Evolutionary conservation across 306 rosid species (phyloP).

Genomic region (Vigna nakashimae): DNA sequence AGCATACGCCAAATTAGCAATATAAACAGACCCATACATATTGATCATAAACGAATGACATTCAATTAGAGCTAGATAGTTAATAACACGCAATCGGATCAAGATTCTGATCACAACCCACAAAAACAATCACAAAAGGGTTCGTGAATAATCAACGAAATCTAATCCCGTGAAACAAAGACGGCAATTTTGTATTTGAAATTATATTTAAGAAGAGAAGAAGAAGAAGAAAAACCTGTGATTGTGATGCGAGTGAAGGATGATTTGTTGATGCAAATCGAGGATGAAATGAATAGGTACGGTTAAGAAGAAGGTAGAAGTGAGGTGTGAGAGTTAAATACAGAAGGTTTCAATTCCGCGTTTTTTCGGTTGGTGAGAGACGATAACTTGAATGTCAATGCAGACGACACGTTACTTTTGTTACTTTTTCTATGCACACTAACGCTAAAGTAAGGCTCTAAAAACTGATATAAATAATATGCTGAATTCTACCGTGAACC

Average conservation of each 20-base stretch:
- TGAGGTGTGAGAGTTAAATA: slow-evolving; percentile 20
- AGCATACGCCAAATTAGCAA: background rate
- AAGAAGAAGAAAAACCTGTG: background rate
- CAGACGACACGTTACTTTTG: slow-evolving; percentile 13
- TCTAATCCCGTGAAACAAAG: slow-evolving; percentile 4
- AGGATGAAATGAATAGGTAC: slow-evolving; percentile 13
- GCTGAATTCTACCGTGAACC: too few relatives aligned
- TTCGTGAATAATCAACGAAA: slow-evolving; percentile 24
- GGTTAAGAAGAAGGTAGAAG: slow-evolving; percentile 3
- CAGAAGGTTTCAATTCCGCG: slow-evolving; percentile 28
- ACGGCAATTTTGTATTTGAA: background rate
- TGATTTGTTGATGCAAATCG: background rate
- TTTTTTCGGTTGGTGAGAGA: slow-evolving; percentile 21
- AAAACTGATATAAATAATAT: too few relatives aligned
- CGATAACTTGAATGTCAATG: slow-evolving; percentile 21
- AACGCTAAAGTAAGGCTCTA: too few relatives aligned
- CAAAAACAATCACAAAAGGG: slow-evolving; percentile 9
- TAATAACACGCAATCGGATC: slow-evolving; percentile 29
- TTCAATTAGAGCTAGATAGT: background rate
- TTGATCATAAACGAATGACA: background rate
- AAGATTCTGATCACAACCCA: slow-evolving; percentile 24
- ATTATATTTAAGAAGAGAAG: background rate
- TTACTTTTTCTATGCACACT: background rate
- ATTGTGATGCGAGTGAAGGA: slow-evolving; percentile 4
- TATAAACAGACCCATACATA: background rate